Percentiles rank a stretch among this genome's conserved stretches.
Evolutionary conservation across 148 eudicot species (phyloP).

Genomic region (Arbutus unedo): DNA sequence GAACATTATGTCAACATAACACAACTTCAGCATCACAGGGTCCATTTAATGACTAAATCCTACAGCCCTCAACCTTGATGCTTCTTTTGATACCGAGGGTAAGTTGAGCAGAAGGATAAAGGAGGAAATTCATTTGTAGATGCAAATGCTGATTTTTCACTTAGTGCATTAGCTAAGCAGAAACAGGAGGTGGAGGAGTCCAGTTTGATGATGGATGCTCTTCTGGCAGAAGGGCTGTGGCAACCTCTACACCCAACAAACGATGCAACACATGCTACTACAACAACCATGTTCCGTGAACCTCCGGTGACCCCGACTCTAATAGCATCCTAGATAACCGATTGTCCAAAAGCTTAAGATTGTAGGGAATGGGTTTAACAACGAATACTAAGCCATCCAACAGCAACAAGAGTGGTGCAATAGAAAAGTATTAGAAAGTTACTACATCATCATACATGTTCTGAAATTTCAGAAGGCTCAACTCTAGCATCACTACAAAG

Average conservation of each 20-base stretch:
- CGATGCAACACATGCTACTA: not conserved
- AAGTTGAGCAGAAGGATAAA: not conserved
- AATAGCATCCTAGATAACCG: not conserved
- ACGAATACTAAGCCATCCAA: not conserved
- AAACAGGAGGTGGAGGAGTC: not conserved
- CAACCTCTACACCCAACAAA: not conserved
- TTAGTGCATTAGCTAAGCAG: not conserved
- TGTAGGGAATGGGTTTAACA: not conserved
- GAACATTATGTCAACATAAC: not conserved
- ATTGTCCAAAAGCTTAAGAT: not conserved
- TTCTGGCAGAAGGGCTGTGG: not conserved
- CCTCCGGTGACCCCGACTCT: not conserved
- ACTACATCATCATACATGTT: not conserved
- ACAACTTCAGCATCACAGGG: not conserved
- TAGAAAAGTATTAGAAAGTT: not conserved
- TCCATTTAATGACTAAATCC: conserved; percentile 1
- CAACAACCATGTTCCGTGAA: not conserved
- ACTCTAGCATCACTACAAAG: conserved; percentile 9
- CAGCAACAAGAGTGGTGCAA: not conserved
- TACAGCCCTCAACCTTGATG: not conserved
- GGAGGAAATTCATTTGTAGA: not conserved
- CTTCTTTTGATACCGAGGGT: conserved; percentile 2
- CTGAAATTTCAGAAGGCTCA: conserved; percentile 7
- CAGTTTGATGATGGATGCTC: not conserved
- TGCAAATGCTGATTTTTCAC: not conserved